Evolutionary conservation across 768 basidiomycete genomes (phyloP).

Genomic region (Suillus paluster): DNA sequence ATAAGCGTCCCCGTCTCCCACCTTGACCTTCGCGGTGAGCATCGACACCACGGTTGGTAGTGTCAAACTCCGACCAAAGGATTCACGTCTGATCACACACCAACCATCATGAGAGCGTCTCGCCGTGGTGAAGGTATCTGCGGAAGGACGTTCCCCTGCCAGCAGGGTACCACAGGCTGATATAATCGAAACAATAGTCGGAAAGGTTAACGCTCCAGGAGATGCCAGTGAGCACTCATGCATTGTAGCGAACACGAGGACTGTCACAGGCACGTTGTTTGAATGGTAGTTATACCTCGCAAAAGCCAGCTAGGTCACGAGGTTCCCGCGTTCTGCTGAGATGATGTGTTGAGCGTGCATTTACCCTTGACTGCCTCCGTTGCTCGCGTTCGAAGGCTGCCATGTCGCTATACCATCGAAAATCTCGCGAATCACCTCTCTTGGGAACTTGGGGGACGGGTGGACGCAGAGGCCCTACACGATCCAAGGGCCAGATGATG

Average conservation of each 20-base stretch:
- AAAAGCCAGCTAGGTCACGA: background rate
- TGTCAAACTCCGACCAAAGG: constrained; percentile 33
- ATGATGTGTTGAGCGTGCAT: background rate
- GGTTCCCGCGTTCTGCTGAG: background rate
- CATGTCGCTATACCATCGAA: constrained; percentile 31
- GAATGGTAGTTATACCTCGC: background rate
- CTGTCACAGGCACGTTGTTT: background rate
- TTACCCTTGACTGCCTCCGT: constrained; percentile 28
- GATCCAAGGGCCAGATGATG: constrained; percentile 56
- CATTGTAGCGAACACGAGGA: background rate
- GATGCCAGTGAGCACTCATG: background rate
- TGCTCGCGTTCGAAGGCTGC: constrained; percentile 36
- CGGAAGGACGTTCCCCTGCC: constrained; percentile 45
- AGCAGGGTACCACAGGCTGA: constrained; percentile 50
- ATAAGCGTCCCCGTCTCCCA: background rate
- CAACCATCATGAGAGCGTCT: constrained; percentile 49
- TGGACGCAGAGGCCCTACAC: constrained; percentile 43
- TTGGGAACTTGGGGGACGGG: constrained; percentile 24
- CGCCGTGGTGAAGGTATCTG: constrained; percentile 46
- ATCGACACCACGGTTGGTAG: background rate
- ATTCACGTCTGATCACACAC: too few relatives aligned
- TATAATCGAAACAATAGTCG: constrained; percentile 23
- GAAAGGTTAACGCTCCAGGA: background rate
- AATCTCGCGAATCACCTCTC: constrained; percentile 24
- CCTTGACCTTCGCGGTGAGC: background rate